Conservation (phyloP, 1,284 basidiomycete species). For the Hemileia vastatrix region DNA sequence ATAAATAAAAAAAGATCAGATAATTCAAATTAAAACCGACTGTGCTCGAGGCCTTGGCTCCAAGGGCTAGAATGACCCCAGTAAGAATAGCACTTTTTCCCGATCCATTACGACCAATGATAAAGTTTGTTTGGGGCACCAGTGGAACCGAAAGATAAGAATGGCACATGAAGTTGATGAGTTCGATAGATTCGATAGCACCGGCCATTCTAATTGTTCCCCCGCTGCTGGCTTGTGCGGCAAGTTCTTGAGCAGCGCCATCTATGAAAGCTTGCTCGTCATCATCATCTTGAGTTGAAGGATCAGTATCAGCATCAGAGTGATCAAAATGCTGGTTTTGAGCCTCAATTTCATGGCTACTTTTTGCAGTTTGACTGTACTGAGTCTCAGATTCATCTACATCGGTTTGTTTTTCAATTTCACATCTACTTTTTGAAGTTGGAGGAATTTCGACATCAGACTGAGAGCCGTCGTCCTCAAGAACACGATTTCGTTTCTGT, state of each 20-base stretch:
- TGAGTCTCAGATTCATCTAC: no score
- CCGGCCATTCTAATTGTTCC: slow-evolving; percentile 26
- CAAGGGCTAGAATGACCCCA: slow-evolving; percentile 83
- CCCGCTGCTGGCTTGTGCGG: background rate
- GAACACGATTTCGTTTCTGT: no score
- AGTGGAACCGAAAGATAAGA: slow-evolving; percentile 36
- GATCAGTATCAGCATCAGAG: no score
- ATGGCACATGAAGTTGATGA: slow-evolving; percentile 46
- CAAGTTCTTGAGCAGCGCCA: background rate
- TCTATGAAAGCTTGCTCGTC: slow-evolving; percentile 1
- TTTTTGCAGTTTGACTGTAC: no score
- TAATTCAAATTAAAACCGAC: slow-evolving; percentile 47
- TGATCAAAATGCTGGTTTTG: no score
- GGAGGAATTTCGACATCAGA: no score
- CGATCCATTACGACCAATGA: slow-evolving; percentile 66
- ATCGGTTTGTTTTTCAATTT: no score
- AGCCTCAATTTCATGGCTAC: no score
- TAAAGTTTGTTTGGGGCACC: slow-evolving; percentile 76
- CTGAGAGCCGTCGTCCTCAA: no score
- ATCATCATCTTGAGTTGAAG: no score
- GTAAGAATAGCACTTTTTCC: slow-evolving; percentile 94
- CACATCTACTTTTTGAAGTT: no score
- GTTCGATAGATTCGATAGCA: slow-evolving; percentile 39
- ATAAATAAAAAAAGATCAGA: background rate
- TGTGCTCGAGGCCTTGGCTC: slow-evolving; percentile 79